Conservation (phyloP, 2,329 filamentous ascomycete species). For the Xylaria polymorpha region DNA sequence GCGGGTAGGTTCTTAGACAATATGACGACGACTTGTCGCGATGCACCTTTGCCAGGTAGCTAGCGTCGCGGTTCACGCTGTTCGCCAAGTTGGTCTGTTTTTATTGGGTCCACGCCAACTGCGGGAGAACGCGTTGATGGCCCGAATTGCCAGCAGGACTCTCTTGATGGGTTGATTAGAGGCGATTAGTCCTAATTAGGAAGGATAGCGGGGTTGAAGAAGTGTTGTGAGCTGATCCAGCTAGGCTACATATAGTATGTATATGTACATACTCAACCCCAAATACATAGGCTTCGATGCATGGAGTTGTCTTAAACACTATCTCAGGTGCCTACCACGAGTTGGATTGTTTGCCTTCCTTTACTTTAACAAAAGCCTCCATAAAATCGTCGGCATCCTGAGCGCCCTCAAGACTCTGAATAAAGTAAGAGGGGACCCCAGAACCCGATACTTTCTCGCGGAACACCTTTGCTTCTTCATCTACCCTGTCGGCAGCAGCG, state of each 20-base stretch:
- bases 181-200: conserved; percentile 13
- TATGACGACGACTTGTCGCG: conserved; percentile 24
- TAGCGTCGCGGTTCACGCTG: conserved; percentile 27
- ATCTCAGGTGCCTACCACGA: too few species aligned
- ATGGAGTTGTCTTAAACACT: too few species aligned
- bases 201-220: conserved; percentile 12
- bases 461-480: conserved; percentile 30
- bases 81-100: conserved; percentile 13
- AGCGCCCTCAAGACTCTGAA: conserved; percentile 31
- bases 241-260: not conserved
- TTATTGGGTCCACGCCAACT: conserved; percentile 12
- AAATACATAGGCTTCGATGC: too few species aligned
- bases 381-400: conserved; percentile 29
- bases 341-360: too few species aligned
- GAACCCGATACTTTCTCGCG: conserved; percentile 17
- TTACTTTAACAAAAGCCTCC: conserved; percentile 14
- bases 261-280: too few species aligned
- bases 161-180: not conserved
- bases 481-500: conserved; percentile 26
- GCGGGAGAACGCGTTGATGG: conserved; percentile 14
- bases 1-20: not conserved
- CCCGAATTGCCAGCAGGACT: not conserved
- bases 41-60: conserved; percentile 5
- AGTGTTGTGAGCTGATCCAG: not conserved
- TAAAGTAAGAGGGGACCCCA: conserved; percentile 27